Conservation (phyloP, 768 basidiomycete species). For the Galerina sulciceps region DNA sequence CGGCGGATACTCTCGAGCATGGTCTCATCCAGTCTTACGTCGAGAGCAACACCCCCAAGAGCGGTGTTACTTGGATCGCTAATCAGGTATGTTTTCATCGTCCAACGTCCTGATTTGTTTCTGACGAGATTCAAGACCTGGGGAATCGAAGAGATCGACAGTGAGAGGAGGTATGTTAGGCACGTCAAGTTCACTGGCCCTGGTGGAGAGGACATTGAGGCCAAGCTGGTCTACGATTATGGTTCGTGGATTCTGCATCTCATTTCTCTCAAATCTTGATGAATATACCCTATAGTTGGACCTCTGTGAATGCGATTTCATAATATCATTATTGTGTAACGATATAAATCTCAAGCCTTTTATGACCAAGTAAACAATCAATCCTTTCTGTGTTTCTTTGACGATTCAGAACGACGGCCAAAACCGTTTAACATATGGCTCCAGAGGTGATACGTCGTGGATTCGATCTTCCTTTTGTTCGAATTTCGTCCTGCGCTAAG, state of each 20-base stretch:
- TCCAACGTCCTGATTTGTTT: slow-evolving; percentile 31
- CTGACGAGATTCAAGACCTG: slow-evolving; percentile 46
- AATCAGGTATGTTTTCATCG: slow-evolving; percentile 60
- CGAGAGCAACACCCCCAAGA: slow-evolving; percentile 68
- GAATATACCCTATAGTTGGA: slow-evolving; percentile 6
- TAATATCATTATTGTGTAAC: too few species aligned
- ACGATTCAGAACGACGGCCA: too few species aligned
- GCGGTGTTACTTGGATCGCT: slow-evolving; percentile 61
- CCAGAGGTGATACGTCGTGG: too few species aligned
- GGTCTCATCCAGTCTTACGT: slow-evolving; percentile 51
- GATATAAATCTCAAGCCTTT: too few species aligned
- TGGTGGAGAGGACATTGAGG: slow-evolving; percentile 56
- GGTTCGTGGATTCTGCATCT: slow-evolving; percentile 44
- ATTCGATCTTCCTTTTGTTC: too few species aligned
- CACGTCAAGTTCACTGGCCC: slow-evolving; percentile 69
- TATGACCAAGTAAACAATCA: too few species aligned
- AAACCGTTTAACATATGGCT: too few species aligned
- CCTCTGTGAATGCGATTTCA: slow-evolving; percentile 8
- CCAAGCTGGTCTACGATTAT: slow-evolving; percentile 70
- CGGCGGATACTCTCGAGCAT: slow-evolving; percentile 46
- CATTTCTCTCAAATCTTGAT: slow-evolving; percentile 34
- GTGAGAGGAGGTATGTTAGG: slow-evolving; percentile 62
- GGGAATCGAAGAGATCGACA: slow-evolving; percentile 67
- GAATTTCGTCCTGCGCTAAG: too few species aligned
- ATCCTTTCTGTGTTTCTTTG: too few species aligned